Evolutionary conservation across 805 yeast species (phyloP).

Genomic region (Nakazawaea wickerhamii): DNA sequence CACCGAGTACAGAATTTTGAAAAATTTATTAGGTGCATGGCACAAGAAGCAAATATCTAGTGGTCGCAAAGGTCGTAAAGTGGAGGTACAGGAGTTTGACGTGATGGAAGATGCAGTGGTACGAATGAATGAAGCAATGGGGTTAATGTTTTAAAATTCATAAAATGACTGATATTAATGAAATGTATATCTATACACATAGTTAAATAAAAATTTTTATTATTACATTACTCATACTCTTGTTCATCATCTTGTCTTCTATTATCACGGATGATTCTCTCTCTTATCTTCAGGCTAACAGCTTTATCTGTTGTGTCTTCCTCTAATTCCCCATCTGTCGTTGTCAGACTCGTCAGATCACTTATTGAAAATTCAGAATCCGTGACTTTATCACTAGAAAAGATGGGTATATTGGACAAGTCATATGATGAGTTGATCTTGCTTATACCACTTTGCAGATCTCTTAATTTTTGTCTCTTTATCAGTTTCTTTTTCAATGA

Average conservation of each 20-base stretch:
- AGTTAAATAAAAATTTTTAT: not conserved
- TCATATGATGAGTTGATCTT: constrained; percentile 36
- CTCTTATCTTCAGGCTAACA: constrained; percentile 13
- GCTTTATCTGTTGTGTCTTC: not conserved
- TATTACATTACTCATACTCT: not conserved
- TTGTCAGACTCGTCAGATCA: constrained; percentile 5
- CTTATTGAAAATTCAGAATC: constrained; percentile 8
- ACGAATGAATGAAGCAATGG: not conserved
- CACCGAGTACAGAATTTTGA: constrained; percentile 2
- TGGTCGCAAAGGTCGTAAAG: too few species aligned
- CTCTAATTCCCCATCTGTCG: constrained; percentile 10
- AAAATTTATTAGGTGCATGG: constrained; percentile 1
- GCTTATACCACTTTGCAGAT: constrained; percentile 24
- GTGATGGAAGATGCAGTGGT: not conserved
- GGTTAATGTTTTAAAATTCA: not conserved
- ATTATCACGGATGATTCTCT: constrained; percentile 9
- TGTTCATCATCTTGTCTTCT: constrained; percentile 5
- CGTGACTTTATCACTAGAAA: constrained; percentile 36
- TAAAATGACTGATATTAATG: too few species aligned
- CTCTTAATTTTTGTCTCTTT: constrained; percentile 21
- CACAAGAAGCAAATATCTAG: not conserved
- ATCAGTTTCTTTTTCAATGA: constrained; percentile 7
- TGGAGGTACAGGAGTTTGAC: not conserved
- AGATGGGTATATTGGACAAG: constrained; percentile 46
- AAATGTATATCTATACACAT: not conserved